A percentile compares a stretch with the other conserved stretches of the same genome.
Evolutionary conservation across 2,329 filamentous ascomycete species (phyloP).

Genomic region (Alternaria infectoria): DNA sequence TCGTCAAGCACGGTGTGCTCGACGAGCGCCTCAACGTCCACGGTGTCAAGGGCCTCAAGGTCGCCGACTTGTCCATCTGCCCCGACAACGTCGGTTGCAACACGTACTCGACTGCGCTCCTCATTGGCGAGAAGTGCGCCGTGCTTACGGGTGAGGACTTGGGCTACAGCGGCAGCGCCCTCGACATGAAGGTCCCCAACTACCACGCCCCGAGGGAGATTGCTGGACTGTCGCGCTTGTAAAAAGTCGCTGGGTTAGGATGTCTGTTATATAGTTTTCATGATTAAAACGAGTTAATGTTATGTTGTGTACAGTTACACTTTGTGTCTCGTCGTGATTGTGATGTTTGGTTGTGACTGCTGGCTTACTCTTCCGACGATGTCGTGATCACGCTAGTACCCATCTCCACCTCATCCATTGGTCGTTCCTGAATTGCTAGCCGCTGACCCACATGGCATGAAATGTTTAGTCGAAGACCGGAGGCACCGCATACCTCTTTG

Average conservation of each 20-base stretch:
- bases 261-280: background rate
- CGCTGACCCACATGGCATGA: background rate
- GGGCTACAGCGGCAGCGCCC: constrained; percentile 72
- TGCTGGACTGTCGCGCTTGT: constrained; percentile 51
- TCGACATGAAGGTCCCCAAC: constrained; percentile 75
- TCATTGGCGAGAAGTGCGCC: constrained; percentile 78
- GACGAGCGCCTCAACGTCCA: constrained; percentile 80
- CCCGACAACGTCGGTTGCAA: constrained; percentile 73
- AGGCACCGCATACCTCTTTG: background rate
- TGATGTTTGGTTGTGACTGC: background rate
- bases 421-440: background rate
- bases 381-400: constrained; percentile 2
- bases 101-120: constrained; percentile 71
- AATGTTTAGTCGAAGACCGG: background rate
- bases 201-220: constrained; percentile 57
- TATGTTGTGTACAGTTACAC: background rate
- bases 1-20: constrained; percentile 79
- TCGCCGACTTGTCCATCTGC: constrained; percentile 77
- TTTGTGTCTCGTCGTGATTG: background rate
- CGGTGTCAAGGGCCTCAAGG: constrained; percentile 77
- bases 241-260: constrained; percentile 12
- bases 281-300: background rate
- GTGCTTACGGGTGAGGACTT: constrained; percentile 74
- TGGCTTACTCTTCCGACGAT: background rate
- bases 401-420: background rate